Base-by-base conservation (phyloP, 2,329 filamentous ascomycete species). In the Dactylellina sp. region DNA sequence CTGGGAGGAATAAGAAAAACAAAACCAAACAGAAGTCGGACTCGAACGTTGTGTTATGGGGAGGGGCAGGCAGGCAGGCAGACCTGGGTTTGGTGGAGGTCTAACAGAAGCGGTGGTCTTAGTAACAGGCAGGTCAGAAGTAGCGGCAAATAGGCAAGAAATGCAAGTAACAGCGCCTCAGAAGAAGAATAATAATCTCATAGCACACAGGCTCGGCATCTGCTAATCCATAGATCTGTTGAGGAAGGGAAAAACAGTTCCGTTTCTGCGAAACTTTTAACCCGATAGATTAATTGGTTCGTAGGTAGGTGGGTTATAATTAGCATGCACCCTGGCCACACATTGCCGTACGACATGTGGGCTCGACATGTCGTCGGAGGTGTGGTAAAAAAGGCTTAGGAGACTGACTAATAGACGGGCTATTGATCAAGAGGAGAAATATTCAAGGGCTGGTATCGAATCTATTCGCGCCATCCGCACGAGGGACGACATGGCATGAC, bases 61-160 rank as follows among this genome's bases (percentile, higher is more conserved):
- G 53, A 42, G 57, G 65, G 55, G 64, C 47, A 35, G 37, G n/a
- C n/a, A n/a, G n/a, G n/a, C n/a, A n/a, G 42, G 44, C 37, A 53
- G 46, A 46, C 64, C 40, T 52, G 56, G 46, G 49, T 28, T 32
- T 32, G 47, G 55, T 50, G 68, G 68, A 62, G 50, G 49, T 56
- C 16, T 44, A 55, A 42, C 42, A 57, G 40, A 12, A 42, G 40
- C 50, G 47, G 46, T 55, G 49, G 61, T 46, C 57, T 53, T 59
- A 71, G 44, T 64, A 74, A 74, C 70, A 55, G 70, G 70, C 70
- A 74, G 70, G 70, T 74, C 70, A 65, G 55, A 74, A 74, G 64
- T 42, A 60, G 68, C 68, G 53, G 68, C 60, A 72, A 65, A 61
- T 74, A 74, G 70, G 60, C 70, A 74, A 74, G 53, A 74, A 74